Percentiles rank a stretch among this genome's conserved stretches.
Evolutionary conservation across 1,284 basidiomycete genomes (phyloP).

Genomic region (Microbotryum lychnidis-dioicae): DNA sequence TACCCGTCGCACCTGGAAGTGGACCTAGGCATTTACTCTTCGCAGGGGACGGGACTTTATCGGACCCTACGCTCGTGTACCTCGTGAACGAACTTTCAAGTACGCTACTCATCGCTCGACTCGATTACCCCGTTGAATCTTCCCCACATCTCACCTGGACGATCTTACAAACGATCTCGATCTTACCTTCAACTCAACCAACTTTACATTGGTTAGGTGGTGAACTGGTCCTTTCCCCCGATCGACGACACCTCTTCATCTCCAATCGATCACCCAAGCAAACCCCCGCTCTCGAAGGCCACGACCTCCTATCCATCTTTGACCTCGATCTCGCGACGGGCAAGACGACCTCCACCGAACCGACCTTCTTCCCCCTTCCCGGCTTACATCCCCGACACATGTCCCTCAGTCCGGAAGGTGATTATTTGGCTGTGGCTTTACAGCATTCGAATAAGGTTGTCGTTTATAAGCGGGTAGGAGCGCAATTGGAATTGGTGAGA

Average conservation of each 20-base stretch:
- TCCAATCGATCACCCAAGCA: slow-evolving; percentile 26
- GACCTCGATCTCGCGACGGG: slow-evolving; percentile 4
- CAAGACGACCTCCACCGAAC: background rate
- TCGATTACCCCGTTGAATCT: slow-evolving; percentile 7
- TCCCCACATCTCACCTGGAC: background rate
- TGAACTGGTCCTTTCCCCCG: slow-evolving; percentile 14
- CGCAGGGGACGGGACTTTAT: background rate
- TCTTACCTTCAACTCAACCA: slow-evolving; percentile 9
- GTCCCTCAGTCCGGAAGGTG: slow-evolving; percentile 7
- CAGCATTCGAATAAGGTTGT: slow-evolving; percentile 23
- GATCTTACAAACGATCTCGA: slow-evolving; percentile 5
- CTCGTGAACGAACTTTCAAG: slow-evolving; percentile 23
- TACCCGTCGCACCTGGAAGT: slow-evolving; percentile 7
- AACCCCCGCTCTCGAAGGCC: background rate
- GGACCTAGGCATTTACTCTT: slow-evolving; percentile 26
- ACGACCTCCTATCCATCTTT: slow-evolving; percentile 22
- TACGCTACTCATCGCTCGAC: slow-evolving; percentile 11
- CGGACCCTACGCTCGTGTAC: slow-evolving; percentile 16
- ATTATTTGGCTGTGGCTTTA: slow-evolving; percentile 14
- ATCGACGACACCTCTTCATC: slow-evolving; percentile 12
- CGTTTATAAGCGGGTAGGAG: slow-evolving; percentile 7
- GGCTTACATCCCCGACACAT: slow-evolving; percentile 21
- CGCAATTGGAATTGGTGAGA: slow-evolving; percentile 8
- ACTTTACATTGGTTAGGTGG: slow-evolving; percentile 18
- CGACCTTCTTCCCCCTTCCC: slow-evolving; percentile 3